Base-by-base conservation (phyloP, 192 early-diverging fungal genomes). In the Chytriomyces sp. region DNA sequence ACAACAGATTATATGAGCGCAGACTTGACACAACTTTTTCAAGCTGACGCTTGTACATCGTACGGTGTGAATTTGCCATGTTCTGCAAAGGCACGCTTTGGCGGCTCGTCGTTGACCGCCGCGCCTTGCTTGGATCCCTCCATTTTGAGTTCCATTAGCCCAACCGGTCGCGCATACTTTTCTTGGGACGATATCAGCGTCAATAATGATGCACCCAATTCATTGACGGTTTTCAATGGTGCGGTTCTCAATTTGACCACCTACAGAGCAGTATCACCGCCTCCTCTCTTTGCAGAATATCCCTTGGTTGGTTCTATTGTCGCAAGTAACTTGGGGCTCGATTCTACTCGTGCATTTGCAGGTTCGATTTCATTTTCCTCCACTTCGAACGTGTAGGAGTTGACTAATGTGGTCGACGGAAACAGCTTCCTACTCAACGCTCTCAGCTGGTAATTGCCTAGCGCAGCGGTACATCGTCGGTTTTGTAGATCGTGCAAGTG, bases 151-250 rank as follows among this genome's bases (percentile, higher is more conserved):
- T 12, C 19, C 10, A 12, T 58, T 12, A 58, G 10, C 28, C 56
- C 56, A 26, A 58, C 12, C 17, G 56, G 56, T 25, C 56, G 22
- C 19, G 30, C 30, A 12, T 58, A 58, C 28, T 58, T 58, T 28
- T 58, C 56, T 1, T 26, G 30, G 56, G 44, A 26, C n/a, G 80
- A 82, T 54, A 52, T 86, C 2, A 33, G 26, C 6, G 8, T 3
- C n/a, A 67, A 79, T 38, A 39, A 54, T 37, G 19, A 34, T 0
- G 37, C 79, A 7, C 84, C 84, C 1, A 81, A 85, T 44, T 54
- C 61, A 12, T 77, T 85, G 5, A 30, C 80, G 33, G 79, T 68
- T 25, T 85, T 52, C 74, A 85, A 85, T 56, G 78, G 80, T 14
- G 54, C 39, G 8, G 77, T 81, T 33, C 60, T 85, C 12, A 85